phyloP scores from a whole-genome alignment of 805 yeast species.

The Metschnikowia matae region DNA sequence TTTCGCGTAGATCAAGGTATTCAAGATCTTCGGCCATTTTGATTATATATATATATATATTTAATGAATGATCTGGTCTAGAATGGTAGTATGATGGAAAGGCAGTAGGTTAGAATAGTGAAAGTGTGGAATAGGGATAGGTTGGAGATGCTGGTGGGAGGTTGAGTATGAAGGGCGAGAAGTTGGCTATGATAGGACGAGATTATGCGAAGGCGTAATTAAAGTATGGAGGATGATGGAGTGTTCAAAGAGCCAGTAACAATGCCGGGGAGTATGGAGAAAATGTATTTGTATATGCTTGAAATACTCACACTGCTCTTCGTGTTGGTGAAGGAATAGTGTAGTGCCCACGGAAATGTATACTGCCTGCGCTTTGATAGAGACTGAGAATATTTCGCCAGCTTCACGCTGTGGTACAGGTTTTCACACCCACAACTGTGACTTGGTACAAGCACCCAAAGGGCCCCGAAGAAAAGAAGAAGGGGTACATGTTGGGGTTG shows the following conservation, averaged over 20 bases:
- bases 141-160: too few species aligned
- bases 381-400: constrained; percentile 2
- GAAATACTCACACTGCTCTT: neutral
- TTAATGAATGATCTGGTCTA: neutral
- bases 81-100: neutral
- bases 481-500: too few species aligned
- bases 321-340: neutral
- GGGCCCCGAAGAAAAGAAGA: neutral
- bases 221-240: neutral
- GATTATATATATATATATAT: too few species aligned
- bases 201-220: neutral
- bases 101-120: too few species aligned
- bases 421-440: neutral
- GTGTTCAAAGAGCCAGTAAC: neutral
- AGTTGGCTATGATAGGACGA: too few species aligned
- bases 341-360: neutral
- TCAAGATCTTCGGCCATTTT: neutral
- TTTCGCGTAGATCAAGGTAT: neutral
- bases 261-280: neutral
- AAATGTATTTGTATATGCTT: neutral
- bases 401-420: constrained; percentile 1
- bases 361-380: constrained; percentile 1
- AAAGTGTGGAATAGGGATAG: too few species aligned
- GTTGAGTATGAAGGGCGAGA: too few species aligned
- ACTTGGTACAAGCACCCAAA: neutral